A percentile compares a stretch with the other conserved stretches of the same genome.
Conservation (phyloP, 2,329 filamentous ascomycete species). For the Fusarium setosum region DNA sequence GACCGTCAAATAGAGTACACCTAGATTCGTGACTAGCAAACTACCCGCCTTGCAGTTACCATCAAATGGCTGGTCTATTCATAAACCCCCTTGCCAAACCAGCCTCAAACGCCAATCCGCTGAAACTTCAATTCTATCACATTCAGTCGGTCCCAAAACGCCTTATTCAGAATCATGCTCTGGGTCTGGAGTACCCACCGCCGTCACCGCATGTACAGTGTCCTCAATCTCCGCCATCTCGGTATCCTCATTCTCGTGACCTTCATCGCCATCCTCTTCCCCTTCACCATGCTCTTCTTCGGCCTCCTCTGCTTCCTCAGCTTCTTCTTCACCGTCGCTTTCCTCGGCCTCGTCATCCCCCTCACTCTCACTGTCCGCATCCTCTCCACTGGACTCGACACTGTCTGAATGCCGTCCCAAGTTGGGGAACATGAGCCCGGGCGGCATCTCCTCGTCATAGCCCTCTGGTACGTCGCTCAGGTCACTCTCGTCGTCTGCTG, state of each 20-base stretch:
- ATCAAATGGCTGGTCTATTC: neutral
- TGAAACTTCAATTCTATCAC: neutral
- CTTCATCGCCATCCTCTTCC: slow-evolving; percentile 31
- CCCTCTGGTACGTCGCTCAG: slow-evolving; percentile 72
- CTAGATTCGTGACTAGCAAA: neutral
- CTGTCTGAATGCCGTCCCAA: slow-evolving; percentile 46
- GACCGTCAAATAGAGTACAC: neutral
- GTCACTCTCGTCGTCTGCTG: slow-evolving; percentile 76
- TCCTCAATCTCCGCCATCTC: slow-evolving; percentile 28
- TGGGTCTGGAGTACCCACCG: neutral
- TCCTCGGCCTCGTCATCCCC: slow-evolving; percentile 45
- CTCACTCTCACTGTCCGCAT: slow-evolving; percentile 50
- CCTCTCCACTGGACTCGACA: slow-evolving; percentile 48
- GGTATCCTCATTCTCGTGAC: slow-evolving; percentile 28
- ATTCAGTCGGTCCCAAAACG: neutral
- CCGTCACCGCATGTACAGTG: neutral
- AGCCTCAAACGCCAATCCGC: slow-evolving; percentile 28
- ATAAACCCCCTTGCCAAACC: slow-evolving; percentile 1
- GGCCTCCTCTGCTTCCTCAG: slow-evolving; percentile 25
- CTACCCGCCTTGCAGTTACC: neutral
- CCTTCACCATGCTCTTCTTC: slow-evolving; percentile 17
- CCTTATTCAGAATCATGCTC: neutral
- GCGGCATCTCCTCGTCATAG: slow-evolving; percentile 68
- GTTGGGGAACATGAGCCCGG: slow-evolving; percentile 64
- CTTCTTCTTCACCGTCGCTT: slow-evolving; percentile 32